Percentiles rank a stretch among this genome's conserved stretches.
These are phyloP conservation scores for Alternaria gaisen DNA, from an alignment of 2,329 filamentous ascomycete genomes.

Conservation along the genomic window DNA sequence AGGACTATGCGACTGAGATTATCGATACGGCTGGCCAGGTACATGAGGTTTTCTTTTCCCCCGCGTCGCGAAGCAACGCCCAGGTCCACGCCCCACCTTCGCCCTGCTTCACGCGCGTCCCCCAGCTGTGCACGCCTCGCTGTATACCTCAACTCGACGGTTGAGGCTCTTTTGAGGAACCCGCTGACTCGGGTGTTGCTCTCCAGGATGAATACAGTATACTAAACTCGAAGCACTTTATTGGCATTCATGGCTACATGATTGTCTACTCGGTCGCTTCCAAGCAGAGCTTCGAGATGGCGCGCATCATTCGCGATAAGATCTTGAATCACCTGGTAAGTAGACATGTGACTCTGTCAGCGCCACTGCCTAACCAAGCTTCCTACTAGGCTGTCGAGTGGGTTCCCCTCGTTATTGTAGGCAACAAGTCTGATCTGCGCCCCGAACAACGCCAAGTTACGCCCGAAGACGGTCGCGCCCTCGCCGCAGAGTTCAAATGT, in stretches of 20 bases:
- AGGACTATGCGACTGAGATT: conserved; percentile 95
- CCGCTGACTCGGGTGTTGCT: conserved; percentile 31
- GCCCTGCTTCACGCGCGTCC: conserved; percentile 7
- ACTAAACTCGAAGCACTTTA: conserved; percentile 97
- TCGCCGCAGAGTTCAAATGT: conserved; percentile 88
- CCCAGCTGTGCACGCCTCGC: neutral
- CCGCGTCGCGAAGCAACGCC: conserved; percentile 22
- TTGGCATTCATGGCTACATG: conserved; percentile 98
- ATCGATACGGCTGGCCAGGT: conserved; percentile 97
- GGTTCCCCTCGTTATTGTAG: conserved; percentile 92
- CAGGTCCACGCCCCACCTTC: conserved; percentile 27
- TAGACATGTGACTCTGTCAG: conserved; percentile 18
- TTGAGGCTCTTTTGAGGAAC: conserved; percentile 13
- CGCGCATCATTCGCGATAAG: conserved; percentile 94
- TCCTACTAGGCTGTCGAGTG: conserved; percentile 79
- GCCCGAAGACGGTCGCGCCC: conserved; percentile 81
- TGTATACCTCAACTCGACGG: neutral
- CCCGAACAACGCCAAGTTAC: conserved; percentile 93
- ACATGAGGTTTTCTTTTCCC: conserved; percentile 46
- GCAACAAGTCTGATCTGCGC: conserved; percentile 94
- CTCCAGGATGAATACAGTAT: conserved; percentile 95
- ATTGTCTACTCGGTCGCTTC: conserved; percentile 98
- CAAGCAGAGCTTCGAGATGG: conserved; percentile 96
- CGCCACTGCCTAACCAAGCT: conserved; percentile 20
- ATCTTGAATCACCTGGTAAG: conserved; percentile 93